A percentile compares a stretch with the other conserved stretches of the same genome.
phyloP scores from a whole-genome alignment of 2,329 filamentous ascomycete genomes.

The Hypoxylon sp. region DNA sequence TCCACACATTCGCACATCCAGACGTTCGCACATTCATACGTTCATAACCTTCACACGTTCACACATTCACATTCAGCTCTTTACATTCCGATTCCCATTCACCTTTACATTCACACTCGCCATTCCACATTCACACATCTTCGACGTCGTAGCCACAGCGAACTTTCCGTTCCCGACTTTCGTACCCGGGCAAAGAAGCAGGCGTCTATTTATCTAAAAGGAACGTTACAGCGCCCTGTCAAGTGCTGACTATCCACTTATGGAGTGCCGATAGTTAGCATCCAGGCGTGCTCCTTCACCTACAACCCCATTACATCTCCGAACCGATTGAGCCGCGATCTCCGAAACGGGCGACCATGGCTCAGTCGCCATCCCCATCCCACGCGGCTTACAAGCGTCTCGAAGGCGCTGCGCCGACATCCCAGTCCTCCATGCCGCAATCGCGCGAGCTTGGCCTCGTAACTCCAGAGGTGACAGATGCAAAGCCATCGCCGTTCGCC shows the following conservation, averaged over 20 bases:
- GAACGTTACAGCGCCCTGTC: background rate
- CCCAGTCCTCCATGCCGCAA: conserved; percentile 60
- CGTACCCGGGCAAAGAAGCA: background rate
- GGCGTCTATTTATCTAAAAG: background rate
- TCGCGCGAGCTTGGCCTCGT: conserved; percentile 73
- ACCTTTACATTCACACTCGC: too few species aligned
- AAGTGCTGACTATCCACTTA: conserved; percentile 4
- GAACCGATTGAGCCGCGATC: conserved; percentile 14
- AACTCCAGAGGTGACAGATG: conserved; percentile 59
- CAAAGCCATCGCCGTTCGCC: conserved; percentile 65
- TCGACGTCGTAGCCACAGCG: conserved; percentile 23
- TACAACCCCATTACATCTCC: conserved; percentile 1
- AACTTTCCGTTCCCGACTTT: conserved; percentile 5
- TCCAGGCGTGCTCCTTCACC: background rate
- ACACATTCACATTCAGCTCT: too few species aligned
- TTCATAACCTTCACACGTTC: too few species aligned
- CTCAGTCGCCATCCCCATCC: conserved; percentile 40
- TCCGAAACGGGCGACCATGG: conserved; percentile 26
- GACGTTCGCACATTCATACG: too few species aligned
- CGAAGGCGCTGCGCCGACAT: conserved; percentile 34
- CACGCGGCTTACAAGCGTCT: conserved; percentile 44
- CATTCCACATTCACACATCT: too few species aligned
- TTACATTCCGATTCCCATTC: too few species aligned
- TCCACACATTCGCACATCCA: too few species aligned
- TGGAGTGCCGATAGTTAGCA: conserved; percentile 33